Evolutionary conservation across 2,329 filamentous ascomycete species (phyloP).

Genomic region (Sclerotinia sclerotiorum): DNA sequence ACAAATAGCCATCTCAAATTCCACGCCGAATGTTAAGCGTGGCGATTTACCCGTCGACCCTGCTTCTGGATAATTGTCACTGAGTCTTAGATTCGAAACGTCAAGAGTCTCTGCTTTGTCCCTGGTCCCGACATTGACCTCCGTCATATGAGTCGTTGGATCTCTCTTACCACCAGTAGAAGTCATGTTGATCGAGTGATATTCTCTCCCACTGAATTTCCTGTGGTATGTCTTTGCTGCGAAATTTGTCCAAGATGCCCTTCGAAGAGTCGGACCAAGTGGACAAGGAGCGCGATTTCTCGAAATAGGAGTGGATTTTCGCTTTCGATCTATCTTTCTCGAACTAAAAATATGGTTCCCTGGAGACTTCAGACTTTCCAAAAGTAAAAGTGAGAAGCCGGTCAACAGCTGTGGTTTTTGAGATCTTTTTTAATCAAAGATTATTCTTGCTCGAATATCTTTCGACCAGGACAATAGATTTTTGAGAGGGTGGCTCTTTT

Average conservation of each 20-base stretch:
- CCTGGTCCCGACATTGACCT: background rate
- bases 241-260: background rate
- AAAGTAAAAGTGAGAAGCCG: background rate
- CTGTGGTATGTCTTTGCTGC: background rate
- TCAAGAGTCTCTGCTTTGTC: constrained; percentile 3
- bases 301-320: background rate
- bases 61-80: background rate
- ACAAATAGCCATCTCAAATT: constrained; percentile 16
- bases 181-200: background rate
- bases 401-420: too few relatives aligned
- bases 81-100: background rate
- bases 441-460: background rate
- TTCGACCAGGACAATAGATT: background rate
- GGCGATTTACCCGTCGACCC: constrained; percentile 14
- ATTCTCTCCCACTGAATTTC: background rate
- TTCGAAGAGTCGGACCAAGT: background rate
- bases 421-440: background rate
- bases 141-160: background rate
- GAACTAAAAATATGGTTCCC: background rate
- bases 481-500: background rate
- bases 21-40: constrained; percentile 22
- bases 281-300: background rate
- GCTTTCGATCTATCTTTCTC: background rate
- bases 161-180: background rate
- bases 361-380: too few relatives aligned